phyloP scores from a whole-genome alignment of 352 stramenopile species.

The Blastocystis sp. region DNA sequence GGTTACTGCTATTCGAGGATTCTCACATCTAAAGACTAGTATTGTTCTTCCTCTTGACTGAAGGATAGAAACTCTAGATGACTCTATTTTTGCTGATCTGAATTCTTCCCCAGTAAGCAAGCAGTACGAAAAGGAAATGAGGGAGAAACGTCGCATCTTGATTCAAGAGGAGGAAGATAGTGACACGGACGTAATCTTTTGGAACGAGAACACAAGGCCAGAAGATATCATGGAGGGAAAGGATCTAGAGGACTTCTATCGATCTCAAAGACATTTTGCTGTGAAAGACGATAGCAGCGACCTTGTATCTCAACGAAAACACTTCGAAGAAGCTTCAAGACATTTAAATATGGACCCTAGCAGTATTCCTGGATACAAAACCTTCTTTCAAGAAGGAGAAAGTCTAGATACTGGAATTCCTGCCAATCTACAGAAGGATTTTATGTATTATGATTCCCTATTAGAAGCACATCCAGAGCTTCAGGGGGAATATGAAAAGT shows the following conservation, averaged over 20 bases:
- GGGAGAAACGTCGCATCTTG: background rate
- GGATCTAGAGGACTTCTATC: conserved; percentile 58
- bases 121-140: conserved; percentile 13
- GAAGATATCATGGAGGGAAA: conserved; percentile 55
- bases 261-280: background rate
- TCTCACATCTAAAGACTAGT: no score
- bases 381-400: conserved; percentile 39
- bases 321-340: conserved; percentile 16
- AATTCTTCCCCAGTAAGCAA: background rate
- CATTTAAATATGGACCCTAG: background rate
- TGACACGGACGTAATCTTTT: conserved; percentile 51
- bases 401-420: background rate
- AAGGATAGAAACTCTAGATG: no score
- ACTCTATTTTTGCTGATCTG: background rate
- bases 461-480: conserved; percentile 31
- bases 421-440: background rate
- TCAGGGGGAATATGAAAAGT: background rate
- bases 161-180: conserved; percentile 51
- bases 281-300: conserved; percentile 13
- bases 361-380: conserved; percentile 17
- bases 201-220: conserved; percentile 39
- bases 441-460: background rate
- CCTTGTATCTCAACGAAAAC: background rate
- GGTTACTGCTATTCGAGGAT: no score
- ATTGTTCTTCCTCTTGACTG: no score